Base-by-base conservation (phyloP, 2,329 filamentous ascomycete genomes). In the Monilinia fructigena region DNA sequence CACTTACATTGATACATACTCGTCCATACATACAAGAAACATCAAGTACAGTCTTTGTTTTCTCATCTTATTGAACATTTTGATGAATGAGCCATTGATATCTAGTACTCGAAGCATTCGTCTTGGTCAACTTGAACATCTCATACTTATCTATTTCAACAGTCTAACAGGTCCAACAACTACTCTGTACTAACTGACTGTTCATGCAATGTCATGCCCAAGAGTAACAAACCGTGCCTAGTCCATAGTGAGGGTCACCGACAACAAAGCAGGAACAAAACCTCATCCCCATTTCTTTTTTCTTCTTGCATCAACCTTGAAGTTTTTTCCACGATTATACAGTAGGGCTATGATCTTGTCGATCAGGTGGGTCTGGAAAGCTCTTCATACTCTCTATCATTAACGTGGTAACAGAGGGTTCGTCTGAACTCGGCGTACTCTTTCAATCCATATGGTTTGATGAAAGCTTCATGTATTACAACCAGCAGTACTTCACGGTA, bases 231-330 rank as follows among this genome's bases (percentile, higher is more conserved):
- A n/a, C 1, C 1, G 26, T 7, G 16, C 31, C 31, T 35, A 35
- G 31, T 8, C 31, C 31, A 35, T 16, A 31, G 31, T 31, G 20
- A 35, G 35, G 5, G 16, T 28, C 55, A 26, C 38, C 23, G 55
- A 45, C 55, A 56, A n/a, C 55, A 47, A 58, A 58, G 55, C 55
- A 58, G 23, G 23, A 58, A 58, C 55, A 38, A 45, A 16, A 28
- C 8, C 28, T 0, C 10, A 20, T 23, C 42, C 40, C 55, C 55
- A 58, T 45, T 58, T 47, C 55, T 58, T 31, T 45, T 47, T 59
- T 31, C 40, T 28, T 59, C 40, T 58, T 58, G 55, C 55, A 58
- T 58, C 10, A 45, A 45, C 55, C 55, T 58, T 45, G 38, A 31
- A 42, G 2, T n/a, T 23, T n/a, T 20, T 14, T 8, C 11, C 11